These are phyloP conservation scores for Polygonum maritimum DNA, from an alignment of 148 eudicot species.

Conservation along the genomic window DNA sequence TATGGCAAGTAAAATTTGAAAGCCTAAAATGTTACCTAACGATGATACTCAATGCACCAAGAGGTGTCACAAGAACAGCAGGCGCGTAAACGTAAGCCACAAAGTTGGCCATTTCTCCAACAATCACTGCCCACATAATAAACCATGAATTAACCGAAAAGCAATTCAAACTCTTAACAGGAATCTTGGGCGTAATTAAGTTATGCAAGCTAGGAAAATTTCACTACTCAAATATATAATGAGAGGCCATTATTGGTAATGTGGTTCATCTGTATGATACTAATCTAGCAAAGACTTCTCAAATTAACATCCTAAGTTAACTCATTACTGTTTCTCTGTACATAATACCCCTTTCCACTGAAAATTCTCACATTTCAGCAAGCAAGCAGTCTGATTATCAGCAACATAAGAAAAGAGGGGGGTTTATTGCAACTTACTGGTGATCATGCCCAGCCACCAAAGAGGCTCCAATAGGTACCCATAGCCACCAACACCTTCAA, in stretches of 20 bases:
- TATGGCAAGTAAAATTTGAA: not conserved
- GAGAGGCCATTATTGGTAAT: not conserved
- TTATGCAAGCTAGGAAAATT: not conserved
- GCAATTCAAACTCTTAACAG: not conserved
- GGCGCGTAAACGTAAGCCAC: not conserved
- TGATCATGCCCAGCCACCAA: conserved; percentile 73
- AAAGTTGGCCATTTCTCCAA: conserved; percentile 5
- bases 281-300: not conserved
- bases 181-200: too few species aligned
- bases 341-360: not conserved
- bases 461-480: conserved; percentile 63
- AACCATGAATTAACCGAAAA: not conserved
- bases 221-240: not conserved
- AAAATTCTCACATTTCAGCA: not conserved
- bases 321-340: not conserved
- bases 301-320: not conserved
- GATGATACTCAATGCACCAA: conserved; percentile 7
- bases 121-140: not conserved
- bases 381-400: not conserved
- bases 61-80: not conserved
- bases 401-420: not conserved
- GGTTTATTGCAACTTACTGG: conserved; percentile 30
- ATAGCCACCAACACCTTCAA: conserved; percentile 54
- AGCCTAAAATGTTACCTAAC: not conserved
- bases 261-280: not conserved